phyloP scores from a whole-genome alignment of 2,329 filamentous ascomycete genomes.

The Alternaria hordeiaustralica region DNA sequence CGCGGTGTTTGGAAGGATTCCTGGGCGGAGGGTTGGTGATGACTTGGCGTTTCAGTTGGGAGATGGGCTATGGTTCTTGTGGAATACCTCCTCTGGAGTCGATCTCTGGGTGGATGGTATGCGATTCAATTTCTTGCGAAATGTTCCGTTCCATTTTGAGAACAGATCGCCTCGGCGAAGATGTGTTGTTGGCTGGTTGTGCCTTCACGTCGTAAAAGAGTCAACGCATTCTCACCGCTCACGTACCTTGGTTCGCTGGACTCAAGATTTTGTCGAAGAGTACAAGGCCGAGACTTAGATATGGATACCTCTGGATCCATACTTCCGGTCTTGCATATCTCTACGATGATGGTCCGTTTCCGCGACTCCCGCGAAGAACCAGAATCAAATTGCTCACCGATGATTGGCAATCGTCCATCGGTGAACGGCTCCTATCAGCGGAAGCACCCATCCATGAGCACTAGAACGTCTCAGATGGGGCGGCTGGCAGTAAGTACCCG shows the following conservation, averaged over 20 bases:
- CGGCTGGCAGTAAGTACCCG: not conserved
- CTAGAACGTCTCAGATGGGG: not conserved
- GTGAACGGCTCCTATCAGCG: not conserved
- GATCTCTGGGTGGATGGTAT: not conserved
- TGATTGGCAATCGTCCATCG: not conserved
- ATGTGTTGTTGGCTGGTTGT: not conserved
- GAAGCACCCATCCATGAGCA: not conserved
- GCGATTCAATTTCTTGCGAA: not conserved
- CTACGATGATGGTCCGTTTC: not conserved
- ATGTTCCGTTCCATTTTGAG: not conserved
- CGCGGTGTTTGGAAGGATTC: not conserved
- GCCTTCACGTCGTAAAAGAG: not conserved
- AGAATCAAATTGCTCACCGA: not conserved
- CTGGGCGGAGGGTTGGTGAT: conserved; percentile 4
- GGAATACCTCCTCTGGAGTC: not conserved
- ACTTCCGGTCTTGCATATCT: not conserved
- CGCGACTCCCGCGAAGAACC: not conserved
- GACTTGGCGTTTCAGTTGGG: conserved; percentile 7
- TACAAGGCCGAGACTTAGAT: not conserved
- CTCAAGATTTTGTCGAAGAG: not conserved
- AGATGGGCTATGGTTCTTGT: not conserved
- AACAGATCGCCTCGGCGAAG: not conserved
- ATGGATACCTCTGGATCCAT: not conserved
- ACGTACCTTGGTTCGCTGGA: not conserved
- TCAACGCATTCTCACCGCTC: not conserved